Conservation (phyloP, 225 moss, liverwort and hornwort species). For the Takakia lepidozioides region DNA sequence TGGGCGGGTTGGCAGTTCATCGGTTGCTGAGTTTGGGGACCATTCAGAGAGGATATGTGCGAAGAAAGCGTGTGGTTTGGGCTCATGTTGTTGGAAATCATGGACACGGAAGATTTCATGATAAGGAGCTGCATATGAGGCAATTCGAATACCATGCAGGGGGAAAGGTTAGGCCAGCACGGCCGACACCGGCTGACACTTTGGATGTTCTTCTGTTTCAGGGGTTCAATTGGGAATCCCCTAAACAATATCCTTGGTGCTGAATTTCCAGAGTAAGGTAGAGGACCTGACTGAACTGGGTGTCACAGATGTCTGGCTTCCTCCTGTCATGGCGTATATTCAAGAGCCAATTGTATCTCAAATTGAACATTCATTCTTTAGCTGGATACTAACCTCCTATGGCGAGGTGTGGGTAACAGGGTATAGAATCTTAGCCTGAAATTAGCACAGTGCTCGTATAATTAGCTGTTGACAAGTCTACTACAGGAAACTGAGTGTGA, state of each 20-base stretch:
- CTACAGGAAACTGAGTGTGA: no score
- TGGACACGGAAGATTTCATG: conserved; percentile 13
- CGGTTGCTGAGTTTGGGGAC: conserved; percentile 99
- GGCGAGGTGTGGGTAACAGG: no score
- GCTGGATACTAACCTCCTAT: no score
- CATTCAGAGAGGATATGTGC: no score
- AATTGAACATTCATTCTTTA: no score
- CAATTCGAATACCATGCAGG: conserved; percentile 30
- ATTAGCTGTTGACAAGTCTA: no score
- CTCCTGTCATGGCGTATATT: no score
- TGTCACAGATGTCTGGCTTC: conserved; percentile 75
- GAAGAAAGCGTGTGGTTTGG: no score
- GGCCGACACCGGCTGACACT: conserved; percentile 8
- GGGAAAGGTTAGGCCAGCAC: conserved; percentile 21
- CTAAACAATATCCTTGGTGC: conserved; percentile 48
- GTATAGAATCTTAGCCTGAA: no score
- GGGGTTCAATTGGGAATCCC: conserved; percentile 83
- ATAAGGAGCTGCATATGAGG: conserved; percentile 30
- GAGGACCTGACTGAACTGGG: conserved; percentile 53
- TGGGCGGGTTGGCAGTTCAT: conserved; percentile 97
- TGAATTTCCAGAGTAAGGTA: conserved; percentile 40
- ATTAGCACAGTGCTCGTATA: no score
- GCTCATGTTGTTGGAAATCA: no score
- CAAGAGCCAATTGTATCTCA: no score
- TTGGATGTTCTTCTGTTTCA: conserved; percentile 28